Evolutionary conservation across 1,139 yeast genomes (phyloP).

Genomic region (Geotrichum fermentans): DNA sequence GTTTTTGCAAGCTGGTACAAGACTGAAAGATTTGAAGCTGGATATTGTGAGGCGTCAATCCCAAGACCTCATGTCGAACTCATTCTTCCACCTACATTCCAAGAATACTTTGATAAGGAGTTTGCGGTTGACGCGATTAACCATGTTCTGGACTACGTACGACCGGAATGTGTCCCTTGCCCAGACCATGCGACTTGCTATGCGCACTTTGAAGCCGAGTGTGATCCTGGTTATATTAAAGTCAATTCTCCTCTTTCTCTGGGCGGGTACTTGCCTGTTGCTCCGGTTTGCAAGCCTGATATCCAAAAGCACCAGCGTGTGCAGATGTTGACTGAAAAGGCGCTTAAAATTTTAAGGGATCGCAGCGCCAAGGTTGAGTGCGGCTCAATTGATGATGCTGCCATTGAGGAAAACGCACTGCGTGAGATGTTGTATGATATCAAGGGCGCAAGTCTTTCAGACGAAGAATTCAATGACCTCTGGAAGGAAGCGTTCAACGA

Average conservation of each 20-base stretch:
- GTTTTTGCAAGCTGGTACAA: slow-evolving; percentile 33
- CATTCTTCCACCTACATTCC: slow-evolving; percentile 8
- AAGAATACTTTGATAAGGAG: slow-evolving; percentile 19
- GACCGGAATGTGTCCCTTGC: slow-evolving; percentile 69
- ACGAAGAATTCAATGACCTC: slow-evolving; percentile 71
- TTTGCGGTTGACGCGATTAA: slow-evolving; percentile 25
- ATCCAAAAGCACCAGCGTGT: slow-evolving; percentile 65
- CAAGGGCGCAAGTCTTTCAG: slow-evolving; percentile 44
- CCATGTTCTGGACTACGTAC: slow-evolving; percentile 32
- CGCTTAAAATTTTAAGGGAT: slow-evolving; percentile 60
- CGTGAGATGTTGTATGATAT: slow-evolving; percentile 26
- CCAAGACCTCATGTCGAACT: slow-evolving; percentile 17
- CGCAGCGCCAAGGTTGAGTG: slow-evolving; percentile 68
- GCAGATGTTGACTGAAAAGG: slow-evolving; percentile 61
- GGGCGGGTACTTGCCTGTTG: slow-evolving; percentile 55
- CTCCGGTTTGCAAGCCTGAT: slow-evolving; percentile 69
- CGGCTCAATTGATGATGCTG: slow-evolving; percentile 45
- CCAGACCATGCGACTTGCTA: slow-evolving; percentile 79
- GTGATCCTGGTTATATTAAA: slow-evolving; percentile 64
- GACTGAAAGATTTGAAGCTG: slow-evolving; percentile 32
- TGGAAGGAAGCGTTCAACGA: slow-evolving; percentile 68
- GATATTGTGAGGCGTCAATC: slow-evolving; percentile 38
- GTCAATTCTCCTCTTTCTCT: slow-evolving; percentile 47
- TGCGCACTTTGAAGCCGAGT: slow-evolving; percentile 53
- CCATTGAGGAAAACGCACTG: slow-evolving; percentile 33